Evolutionary conservation across 2,329 filamentous ascomycete genomes (phyloP), one percentile per base, ranked within the genome.

Genomic region (Aspergillus pseudotamarii): DNA sequence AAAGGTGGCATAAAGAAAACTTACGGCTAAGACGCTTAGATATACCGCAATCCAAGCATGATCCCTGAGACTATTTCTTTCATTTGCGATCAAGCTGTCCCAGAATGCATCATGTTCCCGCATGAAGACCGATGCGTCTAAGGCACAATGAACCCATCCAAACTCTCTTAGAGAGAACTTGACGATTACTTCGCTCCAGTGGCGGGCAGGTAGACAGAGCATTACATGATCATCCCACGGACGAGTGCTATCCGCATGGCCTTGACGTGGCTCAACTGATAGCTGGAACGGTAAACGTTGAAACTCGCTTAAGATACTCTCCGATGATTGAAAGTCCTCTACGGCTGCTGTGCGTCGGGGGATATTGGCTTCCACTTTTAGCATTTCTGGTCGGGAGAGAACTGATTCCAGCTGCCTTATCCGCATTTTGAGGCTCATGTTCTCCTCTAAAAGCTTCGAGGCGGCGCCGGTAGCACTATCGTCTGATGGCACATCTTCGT

Each of bases 341-440:
- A n/a, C 38, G 8, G 38, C 38, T n/a, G 38, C 43, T 14, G 43
- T 21, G 11, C 43, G 9, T 23, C 53, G 28, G 41, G 56, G 56
- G 14, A 61, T 32, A 14, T 61, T 46, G 3, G 59, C 48, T 5
- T 51, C 59, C 8, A 50, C 51, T 26, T 57, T 57, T 32, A 51
- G 10, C 43, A 48, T 23, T 36, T 61, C 59, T 10, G 59, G 59
- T 4, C 59, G 51, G 9, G 43, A 30, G 43, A 61, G 43, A 23
- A 61, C 53, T 1, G 53, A 57, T 34, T 61, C 59, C 26, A 61
- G 21, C 19, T 61, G 59, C 1, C 53, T 56, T 12, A 61, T 61
- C 8, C 53, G 59, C 19, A 46, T 61, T 14, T 57, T 57, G 21
- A 61, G 59, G n/a, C 43, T 46, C 9, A 46, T 21, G 4, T 46